Conservation (phyloP, 768 basidiomycete genomes). For the Suillus decipiens region DNA sequence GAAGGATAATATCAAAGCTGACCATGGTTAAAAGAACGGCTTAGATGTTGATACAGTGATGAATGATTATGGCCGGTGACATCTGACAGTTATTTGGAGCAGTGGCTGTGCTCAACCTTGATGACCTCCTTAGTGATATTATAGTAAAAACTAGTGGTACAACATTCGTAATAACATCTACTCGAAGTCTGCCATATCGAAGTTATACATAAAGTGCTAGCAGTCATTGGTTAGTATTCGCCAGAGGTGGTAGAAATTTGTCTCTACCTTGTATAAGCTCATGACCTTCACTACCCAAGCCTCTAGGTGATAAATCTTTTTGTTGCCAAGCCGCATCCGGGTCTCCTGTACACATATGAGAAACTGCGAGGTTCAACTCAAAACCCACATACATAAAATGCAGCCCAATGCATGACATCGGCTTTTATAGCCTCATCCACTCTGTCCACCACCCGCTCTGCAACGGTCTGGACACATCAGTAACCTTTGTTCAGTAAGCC, state of each 20-base stretch:
- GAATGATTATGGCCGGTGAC: neutral
- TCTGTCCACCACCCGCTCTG: conserved; percentile 81
- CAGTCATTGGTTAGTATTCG: neutral
- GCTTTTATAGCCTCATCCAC: conserved; percentile 90
- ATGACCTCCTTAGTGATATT: neutral
- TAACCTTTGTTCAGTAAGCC: neutral
- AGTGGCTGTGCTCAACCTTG: conserved; percentile 2
- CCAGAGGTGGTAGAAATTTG: conserved; percentile 13
- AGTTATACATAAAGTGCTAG: conserved; percentile 34
- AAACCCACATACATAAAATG: conserved; percentile 75
- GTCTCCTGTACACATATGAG: conserved; percentile 63
- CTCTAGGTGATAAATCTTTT: conserved; percentile 96
- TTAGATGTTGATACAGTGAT: neutral
- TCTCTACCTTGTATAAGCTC: conserved; percentile 78
- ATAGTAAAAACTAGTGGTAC: conserved; percentile 2
- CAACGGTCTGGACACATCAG: conserved; percentile 67
- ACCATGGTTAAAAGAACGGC: conserved; percentile 25
- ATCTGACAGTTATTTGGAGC: neutral
- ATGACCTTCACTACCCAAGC: conserved; percentile 98
- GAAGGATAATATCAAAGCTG: conserved; percentile 10
- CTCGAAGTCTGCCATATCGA: conserved; percentile 38
- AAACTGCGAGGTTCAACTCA: conserved; percentile 2
- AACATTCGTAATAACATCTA: conserved; percentile 15
- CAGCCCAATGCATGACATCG: conserved; percentile 97
- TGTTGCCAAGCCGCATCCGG: conserved; percentile 91